Conservation (phyloP, 2,329 filamentous ascomycete species). For the Phialemonium atrogriseum region DNA sequence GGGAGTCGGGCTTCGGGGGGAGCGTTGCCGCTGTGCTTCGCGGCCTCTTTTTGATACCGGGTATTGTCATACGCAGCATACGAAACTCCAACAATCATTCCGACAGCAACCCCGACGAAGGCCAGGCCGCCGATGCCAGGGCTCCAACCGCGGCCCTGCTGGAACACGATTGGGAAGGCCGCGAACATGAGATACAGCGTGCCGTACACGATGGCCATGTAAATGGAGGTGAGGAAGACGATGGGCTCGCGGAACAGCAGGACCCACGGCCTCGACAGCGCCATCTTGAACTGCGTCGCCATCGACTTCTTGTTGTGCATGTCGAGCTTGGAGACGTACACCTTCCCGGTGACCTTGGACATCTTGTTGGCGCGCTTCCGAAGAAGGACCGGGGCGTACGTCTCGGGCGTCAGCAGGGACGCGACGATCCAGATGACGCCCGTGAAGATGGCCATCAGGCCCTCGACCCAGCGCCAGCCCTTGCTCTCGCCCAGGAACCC, state of each 20-base stretch:
- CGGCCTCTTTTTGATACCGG: conserved; percentile 38
- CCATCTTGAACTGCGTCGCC: conserved; percentile 45
- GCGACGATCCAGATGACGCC: conserved; percentile 50
- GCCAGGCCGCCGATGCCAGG: conserved; percentile 53
- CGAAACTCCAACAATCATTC: conserved; percentile 50
- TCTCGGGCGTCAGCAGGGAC: conserved; percentile 46
- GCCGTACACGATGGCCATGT: conserved; percentile 55
- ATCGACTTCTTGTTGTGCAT: conserved; percentile 27
- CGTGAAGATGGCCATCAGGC: conserved; percentile 56
- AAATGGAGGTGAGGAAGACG: conserved; percentile 55
- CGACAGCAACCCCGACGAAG: conserved; percentile 61
- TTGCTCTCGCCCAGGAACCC: conserved; percentile 56
- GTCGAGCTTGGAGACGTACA: conserved; percentile 46
- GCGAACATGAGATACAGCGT: conserved; percentile 53
- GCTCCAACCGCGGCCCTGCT: conserved; percentile 49
- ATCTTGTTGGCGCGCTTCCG: conserved; percentile 44
- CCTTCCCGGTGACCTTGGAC: conserved; percentile 42
- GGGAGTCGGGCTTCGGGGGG: conserved; percentile 60
- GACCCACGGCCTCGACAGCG: conserved; percentile 57
- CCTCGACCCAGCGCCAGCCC: conserved; percentile 65
- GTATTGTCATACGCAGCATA: conserved; percentile 49
- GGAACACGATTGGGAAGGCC: conserved; percentile 59
- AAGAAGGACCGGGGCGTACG: conserved; percentile 50
- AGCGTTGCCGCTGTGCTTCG: conserved; percentile 41
- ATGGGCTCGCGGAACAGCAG: conserved; percentile 65